Conservation (phyloP, 2,329 filamentous ascomycete genomes). For the Parastagonospora avenae region DNA sequence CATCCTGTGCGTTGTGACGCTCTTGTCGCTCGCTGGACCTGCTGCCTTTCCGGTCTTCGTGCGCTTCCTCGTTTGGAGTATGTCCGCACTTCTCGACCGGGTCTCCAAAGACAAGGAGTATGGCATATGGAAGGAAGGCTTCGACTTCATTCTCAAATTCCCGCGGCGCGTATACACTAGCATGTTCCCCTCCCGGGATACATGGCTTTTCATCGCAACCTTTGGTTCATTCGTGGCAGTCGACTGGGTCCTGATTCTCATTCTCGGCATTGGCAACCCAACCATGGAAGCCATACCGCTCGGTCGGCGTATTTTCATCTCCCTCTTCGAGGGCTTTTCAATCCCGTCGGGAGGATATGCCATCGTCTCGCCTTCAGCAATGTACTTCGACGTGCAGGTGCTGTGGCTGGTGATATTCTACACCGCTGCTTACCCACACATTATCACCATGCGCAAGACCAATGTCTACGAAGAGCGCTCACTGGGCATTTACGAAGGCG, state of each 20-base stretch:
- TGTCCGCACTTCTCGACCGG: slow-evolving; percentile 21
- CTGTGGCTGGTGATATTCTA: slow-evolving; percentile 27
- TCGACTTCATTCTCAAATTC: slow-evolving; percentile 26
- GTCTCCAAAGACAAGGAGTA: slow-evolving; percentile 24
- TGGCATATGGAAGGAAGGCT: slow-evolving; percentile 28
- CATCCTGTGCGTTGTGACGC: slow-evolving; percentile 21
- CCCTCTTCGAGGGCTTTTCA: slow-evolving; percentile 29
- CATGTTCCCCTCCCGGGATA: slow-evolving; percentile 27
- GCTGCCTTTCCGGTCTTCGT: slow-evolving; percentile 24
- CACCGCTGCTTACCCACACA: slow-evolving; percentile 26
- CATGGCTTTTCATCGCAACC: slow-evolving; percentile 24
- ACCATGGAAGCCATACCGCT: slow-evolving; percentile 26
- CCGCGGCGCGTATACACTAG: slow-evolving; percentile 22
- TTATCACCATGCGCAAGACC: slow-evolving; percentile 29
- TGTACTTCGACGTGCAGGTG: slow-evolving; percentile 29
- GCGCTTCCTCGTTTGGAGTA: slow-evolving; percentile 24
- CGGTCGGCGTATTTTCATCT: slow-evolving; percentile 25
- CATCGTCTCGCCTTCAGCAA: slow-evolving; percentile 22
- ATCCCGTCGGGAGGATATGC: slow-evolving; percentile 30
- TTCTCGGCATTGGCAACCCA: slow-evolving; percentile 26
- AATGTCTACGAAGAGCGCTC: slow-evolving; percentile 28
- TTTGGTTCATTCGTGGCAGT: slow-evolving; percentile 23
- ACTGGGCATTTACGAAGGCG: slow-evolving; percentile 24
- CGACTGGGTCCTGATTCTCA: slow-evolving; percentile 25
- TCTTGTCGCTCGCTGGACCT: slow-evolving; percentile 24